Percentiles rank a stretch among this genome's conserved stretches.
Conservation (phyloP, 495 filamentous ascomycete species). For the Achaetomiella virescens region DNA sequence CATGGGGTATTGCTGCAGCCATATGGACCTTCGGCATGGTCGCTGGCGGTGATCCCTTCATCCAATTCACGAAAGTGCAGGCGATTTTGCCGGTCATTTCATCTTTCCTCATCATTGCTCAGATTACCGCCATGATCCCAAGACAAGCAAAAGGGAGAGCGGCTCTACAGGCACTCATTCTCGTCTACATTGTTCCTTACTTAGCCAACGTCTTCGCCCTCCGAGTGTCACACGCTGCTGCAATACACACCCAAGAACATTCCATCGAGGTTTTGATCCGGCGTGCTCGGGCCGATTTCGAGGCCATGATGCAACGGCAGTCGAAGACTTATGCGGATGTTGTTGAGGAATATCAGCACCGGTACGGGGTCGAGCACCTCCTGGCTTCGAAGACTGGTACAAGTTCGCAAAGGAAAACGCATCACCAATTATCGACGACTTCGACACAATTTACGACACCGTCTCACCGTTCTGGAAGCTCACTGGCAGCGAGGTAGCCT, state of each 20-base stretch:
- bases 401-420: conserved; percentile 52
- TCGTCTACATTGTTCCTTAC: conserved; percentile 19
- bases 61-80: conserved; percentile 13
- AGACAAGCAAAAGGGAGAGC: conserved; percentile 8
- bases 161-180: conserved; percentile 14
- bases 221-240: not conserved
- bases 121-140: conserved; percentile 22
- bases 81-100: conserved; percentile 11
- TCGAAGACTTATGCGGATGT: conserved; percentile 41
- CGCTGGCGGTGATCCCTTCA: conserved; percentile 19
- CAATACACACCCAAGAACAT: conserved; percentile 25
- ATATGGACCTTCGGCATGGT: conserved; percentile 25
- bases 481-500: conserved; percentile 21
- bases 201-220: conserved; percentile 15
- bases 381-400: conserved; percentile 59
- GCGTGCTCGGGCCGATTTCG: conserved; percentile 36
- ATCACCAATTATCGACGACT: conserved; percentile 66
- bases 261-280: conserved; percentile 42
- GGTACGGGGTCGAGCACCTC: conserved; percentile 49
- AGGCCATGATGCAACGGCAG: conserved; percentile 34
- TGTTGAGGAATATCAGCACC: conserved; percentile 45
- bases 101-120: conserved; percentile 18
- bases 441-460: conserved; percentile 42
- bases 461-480: conserved; percentile 25
- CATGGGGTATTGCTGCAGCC: conserved; percentile 20